Evolutionary conservation across 139 green algal species (phyloP), one percentile per base, ranked within the genome.

Genomic region (Chlorella sp.): DNA sequence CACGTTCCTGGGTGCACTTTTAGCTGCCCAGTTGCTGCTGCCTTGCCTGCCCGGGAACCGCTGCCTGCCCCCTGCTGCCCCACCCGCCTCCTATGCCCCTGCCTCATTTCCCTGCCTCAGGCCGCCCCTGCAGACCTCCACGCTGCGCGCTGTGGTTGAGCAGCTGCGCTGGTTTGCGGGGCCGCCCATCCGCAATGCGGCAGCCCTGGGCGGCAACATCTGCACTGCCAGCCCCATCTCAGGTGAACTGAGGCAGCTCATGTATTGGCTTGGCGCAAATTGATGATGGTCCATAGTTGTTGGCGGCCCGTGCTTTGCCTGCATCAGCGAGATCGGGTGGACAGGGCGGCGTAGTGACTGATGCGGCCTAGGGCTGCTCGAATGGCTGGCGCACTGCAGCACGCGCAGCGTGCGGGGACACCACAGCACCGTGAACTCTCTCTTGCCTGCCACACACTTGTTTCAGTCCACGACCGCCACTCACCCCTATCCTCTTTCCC

Each of bases 151-250:
- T 11, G 91, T 99, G 42, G 89, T 94, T 2, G 93, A 97, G 71
- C 98, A 99, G 95, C 96, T 99, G 39, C 90, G 94, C 83, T 99
- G 94, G 94, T 98, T 99, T 95, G 96, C 97, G 34, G 91, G 91
- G 37, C 81, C 89, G 37, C 88, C 99, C 92, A 99, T 99, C 90
- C 95, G 98, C 78, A 99, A 99, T 89, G 95, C 96, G n/a, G 96
- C 97, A 2, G 95, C 93, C 2, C 60, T 99, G 32, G 98, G 95
- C 34, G 98, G 98, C 78, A 99, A 99, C 93, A 95, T 99, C 64
- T 92, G 93, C 71, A 99, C 98, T 22, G 98, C 92, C 48, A 96
- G 89, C 82, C 98, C 98, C 87, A 99, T 99, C 92, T 97, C 94
- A 9, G 98, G 84, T 88, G 26, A 16, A 60, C 3, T 24, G 21